Evolutionary conservation across 306 rosid genomes (phyloP).

Genomic region (Trifolium fragiferum): DNA sequence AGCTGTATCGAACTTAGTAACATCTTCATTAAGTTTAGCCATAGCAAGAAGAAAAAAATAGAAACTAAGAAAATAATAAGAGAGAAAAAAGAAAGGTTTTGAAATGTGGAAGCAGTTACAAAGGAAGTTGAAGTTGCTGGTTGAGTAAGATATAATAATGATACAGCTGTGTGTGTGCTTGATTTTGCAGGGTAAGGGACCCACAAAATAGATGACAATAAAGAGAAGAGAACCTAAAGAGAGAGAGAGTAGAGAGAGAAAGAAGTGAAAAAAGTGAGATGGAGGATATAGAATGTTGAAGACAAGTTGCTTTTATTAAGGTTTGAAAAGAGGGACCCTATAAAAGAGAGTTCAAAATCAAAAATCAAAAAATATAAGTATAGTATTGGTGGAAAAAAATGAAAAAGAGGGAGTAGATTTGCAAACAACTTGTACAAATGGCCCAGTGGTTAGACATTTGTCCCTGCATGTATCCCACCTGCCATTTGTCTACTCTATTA

Average conservation of each 20-base stretch:
- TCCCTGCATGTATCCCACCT: slow-evolving; percentile 52
- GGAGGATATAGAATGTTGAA: slow-evolving; percentile 58
- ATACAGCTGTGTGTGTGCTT: slow-evolving; percentile 47
- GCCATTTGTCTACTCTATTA: slow-evolving; percentile 48
- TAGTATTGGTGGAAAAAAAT: neutral
- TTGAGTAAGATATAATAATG: slow-evolving; percentile 65
- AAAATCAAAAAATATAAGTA: neutral
- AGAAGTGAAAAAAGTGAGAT: neutral
- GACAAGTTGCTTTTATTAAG: slow-evolving; percentile 86
- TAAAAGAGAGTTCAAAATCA: slow-evolving; percentile 48
- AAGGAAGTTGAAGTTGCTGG: slow-evolving; percentile 48
- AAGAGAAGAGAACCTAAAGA: neutral
- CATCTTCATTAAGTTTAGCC: slow-evolving; percentile 46
- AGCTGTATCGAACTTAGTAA: slow-evolving; percentile 19
- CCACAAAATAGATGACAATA: slow-evolving; percentile 37
- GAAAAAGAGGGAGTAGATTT: neutral
- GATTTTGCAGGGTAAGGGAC: slow-evolving; percentile 52
- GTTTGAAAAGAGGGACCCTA: slow-evolving; percentile 68
- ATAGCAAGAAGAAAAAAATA: slow-evolving; percentile 11
- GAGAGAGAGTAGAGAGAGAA: slow-evolving; percentile 3
- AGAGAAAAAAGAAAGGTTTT: neutral
- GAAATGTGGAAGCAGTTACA: slow-evolving; percentile 27
- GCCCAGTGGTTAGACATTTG: slow-evolving; percentile 68
- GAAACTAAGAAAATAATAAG: neutral
- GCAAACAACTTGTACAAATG: slow-evolving; percentile 53